Conservation (phyloP, 2,329 filamentous ascomycete genomes). For the Plenodomus biglobosus region DNA sequence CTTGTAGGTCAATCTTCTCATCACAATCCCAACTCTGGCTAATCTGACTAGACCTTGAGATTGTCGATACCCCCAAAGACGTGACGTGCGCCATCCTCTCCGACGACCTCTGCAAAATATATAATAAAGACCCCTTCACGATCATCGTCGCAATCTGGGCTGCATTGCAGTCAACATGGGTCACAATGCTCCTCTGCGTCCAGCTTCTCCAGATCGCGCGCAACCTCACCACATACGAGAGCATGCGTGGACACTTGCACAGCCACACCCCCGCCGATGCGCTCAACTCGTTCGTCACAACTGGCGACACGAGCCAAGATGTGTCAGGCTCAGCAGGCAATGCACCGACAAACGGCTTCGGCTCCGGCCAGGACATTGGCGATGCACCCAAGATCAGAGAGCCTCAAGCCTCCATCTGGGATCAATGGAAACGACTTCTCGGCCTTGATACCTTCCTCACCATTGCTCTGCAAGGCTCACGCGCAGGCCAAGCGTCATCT, state of each 20-base stretch:
- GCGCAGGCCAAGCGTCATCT: constrained; percentile 44
- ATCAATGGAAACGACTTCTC: constrained; percentile 79
- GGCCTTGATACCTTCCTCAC: constrained; percentile 93
- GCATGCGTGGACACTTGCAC: constrained; percentile 80
- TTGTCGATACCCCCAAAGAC: constrained; percentile 54
- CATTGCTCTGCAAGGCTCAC: constrained; percentile 76
- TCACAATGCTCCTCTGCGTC: constrained; percentile 93
- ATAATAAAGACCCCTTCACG: constrained; percentile 82
- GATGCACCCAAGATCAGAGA: constrained; percentile 44
- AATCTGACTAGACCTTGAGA: constrained; percentile 62
- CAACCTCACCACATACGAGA: constrained; percentile 94
- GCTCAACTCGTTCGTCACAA: constrained; percentile 74
- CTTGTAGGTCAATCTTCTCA: constrained; percentile 64
- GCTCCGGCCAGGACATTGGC: constrained; percentile 59
- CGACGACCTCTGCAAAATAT: constrained; percentile 70
- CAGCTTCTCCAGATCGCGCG: constrained; percentile 90
- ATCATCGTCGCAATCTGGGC: constrained; percentile 79
- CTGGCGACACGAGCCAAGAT: constrained; percentile 65
- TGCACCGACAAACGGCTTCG: constrained; percentile 56
- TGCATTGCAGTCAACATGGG: constrained; percentile 85
- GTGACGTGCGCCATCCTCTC: constrained; percentile 72
- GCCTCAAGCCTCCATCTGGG: constrained; percentile 67
- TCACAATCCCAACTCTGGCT: constrained; percentile 12
- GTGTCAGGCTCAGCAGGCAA: constrained; percentile 28
- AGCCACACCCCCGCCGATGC: constrained; percentile 59